Evolutionary conservation across 2,329 filamentous ascomycete species (phyloP), one percentile per base, ranked within the genome.

Genomic region (Septoria linicola): DNA sequence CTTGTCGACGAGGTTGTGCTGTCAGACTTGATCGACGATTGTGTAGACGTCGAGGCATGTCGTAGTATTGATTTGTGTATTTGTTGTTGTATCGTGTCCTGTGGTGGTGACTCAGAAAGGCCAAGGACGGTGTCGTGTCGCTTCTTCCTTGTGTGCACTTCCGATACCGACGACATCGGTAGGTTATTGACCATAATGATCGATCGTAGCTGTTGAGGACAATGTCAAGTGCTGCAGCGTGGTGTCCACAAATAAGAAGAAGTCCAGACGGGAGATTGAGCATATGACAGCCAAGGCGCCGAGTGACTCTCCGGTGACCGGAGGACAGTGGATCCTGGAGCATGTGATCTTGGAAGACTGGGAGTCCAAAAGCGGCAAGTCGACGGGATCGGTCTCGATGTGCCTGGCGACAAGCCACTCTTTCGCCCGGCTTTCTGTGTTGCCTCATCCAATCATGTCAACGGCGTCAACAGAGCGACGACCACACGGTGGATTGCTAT

Each of bases 391-490:
- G 17, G 17, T 23, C 19, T 19, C 17, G 16, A 20, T 10, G 36
- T 21, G 16, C 17, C 16, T 21, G 36, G 36, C 11, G 17, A 21
- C 36, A 21, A 39, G 36, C 36, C 36, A 21, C 36, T 39, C 36
- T 14, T 39, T 8, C 36, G 17, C 36, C 34, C 16, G 13, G 20
- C 16, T 20, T 16, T 20, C 3, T 16, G 16, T 20, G 13, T 10
- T 16, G 20, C 17, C 41, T 61, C 57, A 63, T 23, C 59, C 58
- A 49, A 62, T 63, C 59, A 63, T 59, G 51, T 64, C 61, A 20
- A 59, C 31, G 44, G 44, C 53, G 21, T 49, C 58, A 20, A 59
- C 36, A 6, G 58, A 60, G 13, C 32, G 42, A 41, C 50, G 35
- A 36, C 19, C 17, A 11, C 23, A 35, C 44, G 14, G 44, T 30